Percentiles rank a stretch among this genome's conserved stretches.
These are phyloP conservation scores for Kandelia obovata DNA, from an alignment of 345 rosid genomes.

Conservation along the genomic window DNA sequence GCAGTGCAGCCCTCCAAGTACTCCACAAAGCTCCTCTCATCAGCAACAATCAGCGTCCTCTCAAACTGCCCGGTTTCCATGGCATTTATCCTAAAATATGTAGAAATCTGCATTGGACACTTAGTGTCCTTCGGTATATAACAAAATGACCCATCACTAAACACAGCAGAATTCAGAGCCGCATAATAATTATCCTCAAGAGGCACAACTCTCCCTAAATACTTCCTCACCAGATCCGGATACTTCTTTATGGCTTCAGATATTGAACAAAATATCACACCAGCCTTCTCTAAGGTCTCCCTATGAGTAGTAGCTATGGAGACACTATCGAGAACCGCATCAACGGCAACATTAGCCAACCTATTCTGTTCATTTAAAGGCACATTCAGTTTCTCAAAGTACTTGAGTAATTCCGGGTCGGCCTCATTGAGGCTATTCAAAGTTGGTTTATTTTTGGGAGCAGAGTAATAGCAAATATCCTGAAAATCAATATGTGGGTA, in stretches of 20 bases:
- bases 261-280: slow-evolving; percentile 88
- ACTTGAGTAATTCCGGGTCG: slow-evolving; percentile 67
- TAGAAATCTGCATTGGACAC: slow-evolving; percentile 91
- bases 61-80: slow-evolving; percentile 96
- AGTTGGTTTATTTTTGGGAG: slow-evolving; percentile 78
- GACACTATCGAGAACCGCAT: slow-evolving; percentile 87
- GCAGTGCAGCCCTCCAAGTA: slow-evolving; percentile 96
- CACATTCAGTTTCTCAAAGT: slow-evolving; percentile 68
- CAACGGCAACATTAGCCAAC: slow-evolving; percentile 82
- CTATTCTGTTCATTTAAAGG: slow-evolving; percentile 76
- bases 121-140: slow-evolving; percentile 74
- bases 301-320: slow-evolving; percentile 84
- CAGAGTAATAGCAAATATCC: slow-evolving; percentile 85
- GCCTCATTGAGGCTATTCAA: slow-evolving; percentile 82
- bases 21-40: slow-evolving; percentile 86
- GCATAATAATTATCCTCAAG: slow-evolving; percentile 85
- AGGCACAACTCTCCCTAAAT: slow-evolving; percentile 85
- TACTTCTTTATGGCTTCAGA: slow-evolving; percentile 76
- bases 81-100: slow-evolving; percentile 81
- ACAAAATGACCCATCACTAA: slow-evolving; percentile 89
- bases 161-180: slow-evolving; percentile 79
- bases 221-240: slow-evolving; percentile 75
- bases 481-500: slow-evolving; percentile 71
- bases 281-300: slow-evolving; percentile 63
- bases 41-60: slow-evolving; percentile 96